Conservation (phyloP, 148 eudicot genomes). For the Tetragonia tetragonoides region DNA sequence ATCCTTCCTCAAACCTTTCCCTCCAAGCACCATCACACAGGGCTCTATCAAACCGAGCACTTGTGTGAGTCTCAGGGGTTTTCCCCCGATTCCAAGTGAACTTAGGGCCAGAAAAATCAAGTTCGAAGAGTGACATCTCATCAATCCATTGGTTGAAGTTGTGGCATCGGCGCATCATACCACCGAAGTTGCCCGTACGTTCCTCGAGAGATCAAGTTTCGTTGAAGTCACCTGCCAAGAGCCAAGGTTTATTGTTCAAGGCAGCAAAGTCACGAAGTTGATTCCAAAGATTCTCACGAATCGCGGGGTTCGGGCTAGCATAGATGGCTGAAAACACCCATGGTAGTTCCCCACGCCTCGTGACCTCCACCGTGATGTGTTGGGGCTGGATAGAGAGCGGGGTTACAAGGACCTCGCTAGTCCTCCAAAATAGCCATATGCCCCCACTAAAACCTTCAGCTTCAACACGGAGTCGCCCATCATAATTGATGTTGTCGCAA, state of each 20-base stretch:
- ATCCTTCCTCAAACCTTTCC: not conserved
- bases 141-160: not conserved
- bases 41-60: not conserved
- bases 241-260: not conserved
- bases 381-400: not conserved
- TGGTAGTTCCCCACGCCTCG: not conserved
- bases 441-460: not conserved
- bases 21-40: not conserved
- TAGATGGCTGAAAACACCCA: not conserved
- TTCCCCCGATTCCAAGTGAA: not conserved
- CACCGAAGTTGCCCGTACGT: not conserved
- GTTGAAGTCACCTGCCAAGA: not conserved
- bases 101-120: not conserved
- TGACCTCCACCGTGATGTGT: not conserved
- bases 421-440: not conserved
- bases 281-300: not conserved
- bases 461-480: not conserved
- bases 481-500: not conserved
- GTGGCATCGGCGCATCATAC: not conserved
- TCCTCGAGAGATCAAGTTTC: not conserved
- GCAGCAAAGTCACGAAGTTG: not conserved
- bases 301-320: not conserved
- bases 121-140: not conserved
- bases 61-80: not conserved
- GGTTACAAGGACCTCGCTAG: not conserved